These are phyloP conservation scores for Aspergillus awamori DNA, from an alignment of 2,329 filamentous ascomycete species.

Conservation along the genomic window DNA sequence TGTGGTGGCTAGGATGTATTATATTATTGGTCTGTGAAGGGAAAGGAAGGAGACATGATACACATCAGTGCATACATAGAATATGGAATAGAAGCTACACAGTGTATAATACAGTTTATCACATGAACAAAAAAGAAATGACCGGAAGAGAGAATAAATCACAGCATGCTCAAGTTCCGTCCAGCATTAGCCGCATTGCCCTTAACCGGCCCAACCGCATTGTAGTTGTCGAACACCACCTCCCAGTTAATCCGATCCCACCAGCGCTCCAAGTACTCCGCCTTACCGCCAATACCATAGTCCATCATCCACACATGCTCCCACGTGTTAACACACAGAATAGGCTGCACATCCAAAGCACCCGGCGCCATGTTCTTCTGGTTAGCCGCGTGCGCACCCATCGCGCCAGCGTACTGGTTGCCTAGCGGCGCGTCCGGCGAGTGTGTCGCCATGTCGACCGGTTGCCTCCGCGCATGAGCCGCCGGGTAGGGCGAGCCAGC, in stretches of 20 bases:
- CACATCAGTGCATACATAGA: conserved; percentile 20
- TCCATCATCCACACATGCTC: conserved; percentile 90
- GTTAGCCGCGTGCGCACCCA: conserved; percentile 38
- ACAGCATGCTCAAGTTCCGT: conserved; percentile 33
- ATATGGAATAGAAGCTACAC: conserved; percentile 19
- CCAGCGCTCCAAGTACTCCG: conserved; percentile 74
- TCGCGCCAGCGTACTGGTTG: conserved; percentile 41
- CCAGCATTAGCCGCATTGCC: conserved; percentile 19
- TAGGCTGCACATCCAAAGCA: conserved; percentile 64
- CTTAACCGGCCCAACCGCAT: conserved; percentile 33
- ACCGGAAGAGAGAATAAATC: not conserved
- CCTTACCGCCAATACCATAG: conserved; percentile 77
- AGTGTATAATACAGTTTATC: conserved; percentile 33
- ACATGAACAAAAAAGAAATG: conserved; percentile 18
- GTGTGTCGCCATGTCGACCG: conserved; percentile 51
- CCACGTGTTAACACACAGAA: conserved; percentile 95
- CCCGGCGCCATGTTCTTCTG: conserved; percentile 44
- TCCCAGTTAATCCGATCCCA: conserved; percentile 89
- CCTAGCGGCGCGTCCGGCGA: conserved; percentile 36
- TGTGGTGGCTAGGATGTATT: not conserved
- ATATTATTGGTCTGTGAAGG: not conserved
- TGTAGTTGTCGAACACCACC: conserved; percentile 60
- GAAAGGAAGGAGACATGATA: not conserved
- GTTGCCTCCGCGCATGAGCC: conserved; percentile 76
- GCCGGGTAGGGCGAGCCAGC: conserved; percentile 85